Percentiles rank a stretch among this genome's conserved stretches.
Conservation (phyloP, 225 moss, liverwort and hornwort species). For the Polytrichum commune region DNA sequence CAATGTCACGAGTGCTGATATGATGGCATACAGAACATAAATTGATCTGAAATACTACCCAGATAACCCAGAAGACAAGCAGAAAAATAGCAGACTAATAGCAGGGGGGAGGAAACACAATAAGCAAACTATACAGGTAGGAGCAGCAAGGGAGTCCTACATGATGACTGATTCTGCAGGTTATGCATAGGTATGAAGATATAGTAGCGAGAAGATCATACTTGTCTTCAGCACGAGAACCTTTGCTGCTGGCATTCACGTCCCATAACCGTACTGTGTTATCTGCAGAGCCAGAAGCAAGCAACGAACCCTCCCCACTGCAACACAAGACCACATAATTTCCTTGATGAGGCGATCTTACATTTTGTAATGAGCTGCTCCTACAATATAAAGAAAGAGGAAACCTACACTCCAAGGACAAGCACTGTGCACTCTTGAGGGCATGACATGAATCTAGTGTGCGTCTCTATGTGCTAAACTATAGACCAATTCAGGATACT, state of each 20-base stretch:
- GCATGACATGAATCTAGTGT: too few relatives aligned
- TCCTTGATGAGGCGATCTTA: background rate
- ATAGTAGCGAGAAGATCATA: slow-evolving; percentile 7
- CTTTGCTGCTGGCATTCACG: slow-evolving; percentile 86
- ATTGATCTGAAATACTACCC: background rate
- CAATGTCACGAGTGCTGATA: too few relatives aligned
- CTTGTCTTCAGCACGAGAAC: slow-evolving; percentile 84
- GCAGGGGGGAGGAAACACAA: background rate
- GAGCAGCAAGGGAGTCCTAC: background rate
- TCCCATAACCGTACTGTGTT: slow-evolving; percentile 97
- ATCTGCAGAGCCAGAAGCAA: slow-evolving; percentile 94
- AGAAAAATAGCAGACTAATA: background rate
- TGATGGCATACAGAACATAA: too few relatives aligned
- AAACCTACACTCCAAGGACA: too few relatives aligned
- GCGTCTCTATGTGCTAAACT: too few relatives aligned
- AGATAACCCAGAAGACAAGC: background rate
- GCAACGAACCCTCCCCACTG: slow-evolving; percentile 93
- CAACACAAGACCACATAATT: slow-evolving; percentile 1
- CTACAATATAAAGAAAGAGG: too few relatives aligned
- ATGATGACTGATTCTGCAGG: background rate
- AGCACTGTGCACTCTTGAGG: too few relatives aligned
- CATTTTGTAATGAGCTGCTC: too few relatives aligned
- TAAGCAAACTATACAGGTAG: background rate
- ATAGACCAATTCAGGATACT: too few relatives aligned
- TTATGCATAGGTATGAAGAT: background rate